Base-by-base conservation (phyloP, 345 rosid genomes). In the Sisymbrium irio region DNA sequence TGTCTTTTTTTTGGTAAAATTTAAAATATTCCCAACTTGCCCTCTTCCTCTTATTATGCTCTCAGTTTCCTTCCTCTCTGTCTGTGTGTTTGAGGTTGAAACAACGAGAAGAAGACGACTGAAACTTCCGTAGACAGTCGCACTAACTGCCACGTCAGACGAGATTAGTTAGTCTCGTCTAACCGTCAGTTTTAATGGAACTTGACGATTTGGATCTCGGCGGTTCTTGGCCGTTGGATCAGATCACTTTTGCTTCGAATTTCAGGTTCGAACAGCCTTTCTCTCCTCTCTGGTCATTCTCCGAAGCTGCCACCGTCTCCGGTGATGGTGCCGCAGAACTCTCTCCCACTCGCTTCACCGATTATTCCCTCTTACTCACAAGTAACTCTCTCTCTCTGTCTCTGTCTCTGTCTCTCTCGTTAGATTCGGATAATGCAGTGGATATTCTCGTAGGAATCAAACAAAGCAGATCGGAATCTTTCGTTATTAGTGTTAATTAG, bases 201-300 rank as follows among this genome's bases (percentile, higher is more conserved):
- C 79, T 89, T 79, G 94, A 91, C 77, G 98, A 88, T 78, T 82
- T 87, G 44, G 92, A 91, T 81, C 86, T 86, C 57, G 86, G 75
- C 32, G 50, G 42, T 41, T 69, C 95, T 0, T 94, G 96, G 96
- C 86, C 96, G 61, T 81, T 86, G 80, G 97, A 91, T 82, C 96
- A 87, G 82, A 77, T 85, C 76, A 75, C 84, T 14, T 81, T 80
- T 27, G 59, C 67, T 44, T 72, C 89, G 0, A 65, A 79, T 47
- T 91, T 88, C 64, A 69, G 78, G 79, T 91, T 91, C 20, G 97
- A 89, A 28, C 93, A 76, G 59, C 96, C 97, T 56, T 80, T 82
- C 77, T 91, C 98, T 47, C 97, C 98, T 79, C 93, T 94, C 28
- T 91, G 96, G 95, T 89, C 91, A 27, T 94, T 94, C 84, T 82